Evolutionary conservation across 352 stramenopile species (phyloP), one percentile per base, ranked within the genome.

Genomic region (Pythium phragmitis): DNA sequence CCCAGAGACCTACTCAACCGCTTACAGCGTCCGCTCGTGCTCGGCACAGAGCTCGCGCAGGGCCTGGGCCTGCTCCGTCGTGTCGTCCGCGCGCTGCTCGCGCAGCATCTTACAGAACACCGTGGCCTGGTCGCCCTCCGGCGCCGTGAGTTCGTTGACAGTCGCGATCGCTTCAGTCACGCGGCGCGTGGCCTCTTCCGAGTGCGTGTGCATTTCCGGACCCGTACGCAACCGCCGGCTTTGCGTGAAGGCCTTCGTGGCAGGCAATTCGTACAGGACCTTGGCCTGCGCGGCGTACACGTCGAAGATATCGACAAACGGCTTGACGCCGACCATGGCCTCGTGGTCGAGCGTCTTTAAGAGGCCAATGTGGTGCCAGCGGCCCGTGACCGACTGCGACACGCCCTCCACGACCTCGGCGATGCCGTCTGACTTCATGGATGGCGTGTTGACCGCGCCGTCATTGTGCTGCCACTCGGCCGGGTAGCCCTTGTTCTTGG

Each of bases 391-490:
- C n/a, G 67, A 74, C 41, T 65, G 51, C 7, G 14, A 12, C n/a
- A 64, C 57, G 33, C 56, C 61, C 36, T 74, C 62, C 26, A 70
- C 57, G n/a, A 74, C 62, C 30, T 41, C 9, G 3, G 54, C 33
- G 41, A 60, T 57, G 42, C 67, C 67, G 48, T 70, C 62, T 23
- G 46, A 69, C 14, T 43, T 43, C 63, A 71, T 72, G 8, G 69
- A 72, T 21, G 57, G 39, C 41, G 50, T 56, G 64, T 73, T 74
- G 7, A 77, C 70, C 7, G 50, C 70, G 19, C 70, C 70, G 52
- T 77, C 70, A 53, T 77, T 77, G 45, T 37, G 19, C 39, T 72
- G 70, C 70, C 70, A 77, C 9, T 65, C 61, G 17, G 49, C 11
- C 9, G 30, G 50, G 49, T 59, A 75, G 30, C 70, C 70, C 13